Evolutionary conservation across 73 alveolate genomes (phyloP).

Genomic region (Paramecium caudatum): DNA sequence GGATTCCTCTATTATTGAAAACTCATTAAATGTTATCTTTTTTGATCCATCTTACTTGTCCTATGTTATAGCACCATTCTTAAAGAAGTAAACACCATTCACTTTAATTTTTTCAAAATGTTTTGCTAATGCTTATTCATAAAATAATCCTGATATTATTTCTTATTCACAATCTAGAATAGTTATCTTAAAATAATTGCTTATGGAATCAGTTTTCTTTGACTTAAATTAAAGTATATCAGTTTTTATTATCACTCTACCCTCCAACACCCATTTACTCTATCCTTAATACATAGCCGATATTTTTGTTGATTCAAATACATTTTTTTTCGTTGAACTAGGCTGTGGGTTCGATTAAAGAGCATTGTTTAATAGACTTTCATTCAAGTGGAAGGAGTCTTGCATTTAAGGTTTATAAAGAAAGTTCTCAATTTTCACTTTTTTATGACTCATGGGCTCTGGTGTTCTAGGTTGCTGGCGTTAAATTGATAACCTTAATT

Average conservation of each 20-base stretch:
- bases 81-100: conserved; percentile 7
- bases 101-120: not conserved
- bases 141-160: not conserved
- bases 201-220: not conserved
- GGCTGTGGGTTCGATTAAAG: not conserved
- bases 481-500: not conserved
- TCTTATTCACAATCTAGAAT: conserved; percentile 43
- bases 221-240: not conserved
- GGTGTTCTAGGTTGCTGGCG: not conserved
- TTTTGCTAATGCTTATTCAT: conserved; percentile 7
- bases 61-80: not conserved
- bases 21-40: conserved; percentile 20
- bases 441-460: not conserved
- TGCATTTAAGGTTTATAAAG: not conserved
- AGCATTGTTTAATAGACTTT: not conserved
- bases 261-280: conserved; percentile 35
- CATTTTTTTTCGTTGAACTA: not conserved
- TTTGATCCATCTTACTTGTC: conserved; percentile 13
- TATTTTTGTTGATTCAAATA: not conserved
- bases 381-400: not conserved
- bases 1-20: conserved; percentile 28
- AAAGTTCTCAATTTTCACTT: conserved; percentile 24
- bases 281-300: not conserved
- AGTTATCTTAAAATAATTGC: not conserved
- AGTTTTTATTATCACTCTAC: conserved; percentile 9